These are phyloP conservation scores for Lentinula sp. DNA, from an alignment of 768 basidiomycete species.

Conservation along the genomic window DNA sequence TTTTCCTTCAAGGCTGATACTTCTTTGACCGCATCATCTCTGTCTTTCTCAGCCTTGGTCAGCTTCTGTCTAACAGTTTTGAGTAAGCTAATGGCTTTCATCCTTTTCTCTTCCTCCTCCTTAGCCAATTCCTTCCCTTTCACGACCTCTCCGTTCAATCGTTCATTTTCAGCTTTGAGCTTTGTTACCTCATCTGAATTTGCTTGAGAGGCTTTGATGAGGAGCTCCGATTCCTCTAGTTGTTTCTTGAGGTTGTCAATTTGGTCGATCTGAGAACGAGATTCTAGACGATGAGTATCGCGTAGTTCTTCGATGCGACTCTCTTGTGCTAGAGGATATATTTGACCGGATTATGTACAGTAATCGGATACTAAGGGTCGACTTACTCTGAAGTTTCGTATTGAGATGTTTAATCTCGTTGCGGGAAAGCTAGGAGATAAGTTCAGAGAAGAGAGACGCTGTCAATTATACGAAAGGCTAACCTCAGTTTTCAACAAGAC, in stretches of 20 bases:
- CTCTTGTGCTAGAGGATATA: constrained; percentile 60
- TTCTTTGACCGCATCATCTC: constrained; percentile 72
- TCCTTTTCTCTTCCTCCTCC: constrained; percentile 96
- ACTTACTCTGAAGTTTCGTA: constrained; percentile 66
- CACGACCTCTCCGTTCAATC: constrained; percentile 58
- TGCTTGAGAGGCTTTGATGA: constrained; percentile 56
- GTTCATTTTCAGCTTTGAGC: constrained; percentile 49
- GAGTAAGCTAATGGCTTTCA: constrained; percentile 86
- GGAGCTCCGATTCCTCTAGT: constrained; percentile 62
- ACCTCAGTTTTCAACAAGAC: constrained; percentile 68
- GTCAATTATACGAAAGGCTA: constrained; percentile 14
- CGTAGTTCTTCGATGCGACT: constrained; percentile 79
- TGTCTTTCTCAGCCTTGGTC: constrained; percentile 94
- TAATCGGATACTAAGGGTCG: not conserved
- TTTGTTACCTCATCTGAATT: constrained; percentile 43
- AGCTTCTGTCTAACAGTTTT: constrained; percentile 96
- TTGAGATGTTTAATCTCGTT: constrained; percentile 77
- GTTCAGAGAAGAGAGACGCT: not conserved
- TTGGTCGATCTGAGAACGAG: constrained; percentile 69
- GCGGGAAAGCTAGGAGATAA: constrained; percentile 46
- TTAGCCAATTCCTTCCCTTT: constrained; percentile 59
- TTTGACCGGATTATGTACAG: not conserved
- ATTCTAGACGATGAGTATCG: constrained; percentile 78
- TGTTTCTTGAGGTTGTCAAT: constrained; percentile 68
- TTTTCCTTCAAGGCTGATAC: constrained; percentile 42